Conservation (phyloP, 2,329 filamentous ascomycete species). For the Parastagonospora nodorum region DNA sequence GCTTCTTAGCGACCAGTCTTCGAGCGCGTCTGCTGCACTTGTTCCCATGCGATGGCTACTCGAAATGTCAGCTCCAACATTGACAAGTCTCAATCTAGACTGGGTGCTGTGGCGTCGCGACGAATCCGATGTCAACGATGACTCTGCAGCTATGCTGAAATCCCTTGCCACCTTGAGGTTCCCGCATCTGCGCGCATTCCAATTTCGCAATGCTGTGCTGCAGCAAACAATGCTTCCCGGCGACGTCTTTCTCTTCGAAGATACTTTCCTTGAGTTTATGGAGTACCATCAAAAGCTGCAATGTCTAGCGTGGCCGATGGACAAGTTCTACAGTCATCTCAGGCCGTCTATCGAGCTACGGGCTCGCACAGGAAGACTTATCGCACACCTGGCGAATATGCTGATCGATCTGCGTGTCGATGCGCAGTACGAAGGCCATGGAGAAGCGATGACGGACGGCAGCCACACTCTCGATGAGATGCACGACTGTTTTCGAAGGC, state of each 20-base stretch:
- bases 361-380: slow-evolving; percentile 33
- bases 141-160: slow-evolving; percentile 21
- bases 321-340: slow-evolving; percentile 49
- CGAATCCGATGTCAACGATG: slow-evolving; percentile 14
- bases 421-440: slow-evolving; percentile 33
- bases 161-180: slow-evolving; percentile 46
- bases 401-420: slow-evolving; percentile 52
- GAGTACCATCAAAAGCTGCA: slow-evolving; percentile 51
- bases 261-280: slow-evolving; percentile 49
- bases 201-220: slow-evolving; percentile 52
- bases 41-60: slow-evolving; percentile 24
- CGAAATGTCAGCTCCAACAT: slow-evolving; percentile 24
- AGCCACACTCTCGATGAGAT: slow-evolving; percentile 14
- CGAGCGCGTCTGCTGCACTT: slow-evolving; percentile 4
- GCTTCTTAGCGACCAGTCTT: background rate
- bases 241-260: slow-evolving; percentile 45
- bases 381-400: slow-evolving; percentile 47
- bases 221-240: slow-evolving; percentile 42
- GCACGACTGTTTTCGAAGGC: slow-evolving; percentile 33
- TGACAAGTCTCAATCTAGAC: slow-evolving; percentile 43
- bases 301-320: slow-evolving; percentile 54
- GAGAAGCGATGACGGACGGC: slow-evolving; percentile 39
- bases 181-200: slow-evolving; percentile 52
- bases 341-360: slow-evolving; percentile 29
- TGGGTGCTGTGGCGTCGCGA: slow-evolving; percentile 41